Percentiles rank a stretch among this genome's conserved stretches.
Conservation (phyloP, 2,329 filamentous ascomycete species). For the Trichophyton schoenleinii region DNA sequence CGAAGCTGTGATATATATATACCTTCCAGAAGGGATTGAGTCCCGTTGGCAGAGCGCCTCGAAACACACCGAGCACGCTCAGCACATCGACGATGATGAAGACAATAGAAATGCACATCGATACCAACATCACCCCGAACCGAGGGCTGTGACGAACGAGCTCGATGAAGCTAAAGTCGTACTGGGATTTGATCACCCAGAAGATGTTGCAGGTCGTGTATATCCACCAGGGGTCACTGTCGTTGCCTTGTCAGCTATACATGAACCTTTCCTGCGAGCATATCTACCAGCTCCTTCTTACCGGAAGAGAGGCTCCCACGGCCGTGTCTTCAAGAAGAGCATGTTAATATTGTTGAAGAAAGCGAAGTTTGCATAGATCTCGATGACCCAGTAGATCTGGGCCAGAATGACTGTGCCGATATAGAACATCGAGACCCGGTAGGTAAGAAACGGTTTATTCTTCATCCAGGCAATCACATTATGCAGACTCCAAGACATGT, state of each 20-base stretch:
- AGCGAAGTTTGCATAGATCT: slow-evolving; percentile 53
- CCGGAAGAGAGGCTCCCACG: slow-evolving; percentile 49
- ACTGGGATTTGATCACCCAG: slow-evolving; percentile 50
- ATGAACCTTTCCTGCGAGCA: background rate
- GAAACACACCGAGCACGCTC: slow-evolving; percentile 43
- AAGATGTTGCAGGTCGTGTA: slow-evolving; percentile 48
- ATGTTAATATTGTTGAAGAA: slow-evolving; percentile 47
- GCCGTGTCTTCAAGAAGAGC: slow-evolving; percentile 44
- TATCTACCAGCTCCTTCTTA: slow-evolving; percentile 17
- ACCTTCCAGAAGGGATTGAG: slow-evolving; percentile 54
- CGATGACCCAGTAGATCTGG: slow-evolving; percentile 52
- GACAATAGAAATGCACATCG: slow-evolving; percentile 48
- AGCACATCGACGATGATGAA: slow-evolving; percentile 52
- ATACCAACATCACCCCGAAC: slow-evolving; percentile 49
- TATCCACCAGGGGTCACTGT: slow-evolving; percentile 55
- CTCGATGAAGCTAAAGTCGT: slow-evolving; percentile 46
- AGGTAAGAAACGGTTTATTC: slow-evolving; percentile 47
- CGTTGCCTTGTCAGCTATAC: slow-evolving; percentile 4
- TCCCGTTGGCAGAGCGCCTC: slow-evolving; percentile 35
- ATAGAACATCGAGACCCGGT: slow-evolving; percentile 41
- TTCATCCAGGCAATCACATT: slow-evolving; percentile 59
- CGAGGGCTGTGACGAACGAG: slow-evolving; percentile 50
- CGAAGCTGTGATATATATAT: background rate
- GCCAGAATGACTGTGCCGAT: slow-evolving; percentile 46
- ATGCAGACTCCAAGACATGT: slow-evolving; percentile 51